Base-by-base conservation (phyloP, 768 basidiomycete species). In the Sporobolomyces roseus region DNA sequence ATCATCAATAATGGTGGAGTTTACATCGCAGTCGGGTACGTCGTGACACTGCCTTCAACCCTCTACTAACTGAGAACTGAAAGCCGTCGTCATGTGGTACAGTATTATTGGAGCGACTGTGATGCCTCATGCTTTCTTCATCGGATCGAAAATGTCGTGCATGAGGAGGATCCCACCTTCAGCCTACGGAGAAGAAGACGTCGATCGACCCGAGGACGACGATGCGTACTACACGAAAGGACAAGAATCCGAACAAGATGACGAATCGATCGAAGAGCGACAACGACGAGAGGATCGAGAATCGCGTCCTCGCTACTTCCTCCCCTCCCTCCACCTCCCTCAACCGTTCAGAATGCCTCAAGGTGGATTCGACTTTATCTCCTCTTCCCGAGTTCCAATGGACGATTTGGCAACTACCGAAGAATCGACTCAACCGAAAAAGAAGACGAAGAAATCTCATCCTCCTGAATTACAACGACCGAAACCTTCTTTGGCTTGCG, bases 111-210 rank as follows among this genome's bases (percentile, higher is more conserved):
- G 88, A 35, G 90, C 91, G 1, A 96, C 91, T 4, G 87, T 92
- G 66, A 93, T 93, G 92, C 92, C 92, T 0, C 92, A 93, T 78
- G 88, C 87, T 66, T 81, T 96, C n/a, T 92, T 89, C 81, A 82
- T 96, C 21, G 93, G 92, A 8, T 91, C 90, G 4, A 85, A 86
- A 35, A 84, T 96, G 7, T 87, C 91, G 3, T 91, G 90, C 0
- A 89, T 92, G 76, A 87, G 92, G 65, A 81, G 92, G 51, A 75
- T 90, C 19, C 79, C 80, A 2, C 78, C 79, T 43, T 53, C 63
- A 27, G 62, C 63, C 2, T 69, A 69, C 72, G 54, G 72, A 74
- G 66, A 76, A 23, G 74, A 77, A 30, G 65, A 63, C 70, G 74
- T 38, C 70, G 74, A 52, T 43, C 63, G 58, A 33, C 58, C 35